These are phyloP conservation scores for Colletotrichum camelliae DNA, from an alignment of 2,329 filamentous ascomycete species.

Conservation along the genomic window DNA sequence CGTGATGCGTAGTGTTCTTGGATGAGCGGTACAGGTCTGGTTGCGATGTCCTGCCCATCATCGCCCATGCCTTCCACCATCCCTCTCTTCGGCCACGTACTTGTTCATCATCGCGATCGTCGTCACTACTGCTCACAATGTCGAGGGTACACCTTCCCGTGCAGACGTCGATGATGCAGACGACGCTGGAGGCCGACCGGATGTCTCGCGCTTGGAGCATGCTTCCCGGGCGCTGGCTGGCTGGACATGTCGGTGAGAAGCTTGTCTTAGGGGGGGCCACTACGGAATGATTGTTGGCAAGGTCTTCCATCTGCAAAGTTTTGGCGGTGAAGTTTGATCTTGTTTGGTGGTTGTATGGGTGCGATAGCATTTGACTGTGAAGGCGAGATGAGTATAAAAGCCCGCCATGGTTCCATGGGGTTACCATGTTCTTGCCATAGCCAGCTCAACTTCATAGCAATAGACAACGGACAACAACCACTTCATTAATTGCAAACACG, in stretches of 20 bases:
- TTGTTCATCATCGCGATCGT: not conserved
- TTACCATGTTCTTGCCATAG: not conserved
- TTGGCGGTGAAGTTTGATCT: not conserved
- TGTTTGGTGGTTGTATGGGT: not conserved
- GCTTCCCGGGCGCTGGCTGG: not conserved
- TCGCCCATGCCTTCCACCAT: not conserved
- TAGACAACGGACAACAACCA: not conserved
- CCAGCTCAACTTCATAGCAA: not conserved
- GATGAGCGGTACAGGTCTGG: not conserved
- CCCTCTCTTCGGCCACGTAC: not conserved
- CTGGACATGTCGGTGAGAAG: not conserved
- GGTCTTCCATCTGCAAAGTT: not conserved
- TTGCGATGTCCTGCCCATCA: not conserved
- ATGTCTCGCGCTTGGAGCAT: not conserved
- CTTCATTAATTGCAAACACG: not conserved
- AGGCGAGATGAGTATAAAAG: not conserved
- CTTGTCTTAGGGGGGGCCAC: not conserved
- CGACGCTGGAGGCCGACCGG: not conserved
- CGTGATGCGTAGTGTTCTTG: not conserved
- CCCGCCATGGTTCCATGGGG: rapidly evolving
- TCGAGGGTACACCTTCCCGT: not conserved
- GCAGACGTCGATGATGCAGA: not conserved
- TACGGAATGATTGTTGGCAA: not conserved
- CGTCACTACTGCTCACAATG: not conserved
- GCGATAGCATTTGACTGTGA: not conserved